Base-by-base conservation (phyloP, 139 green algal species). In the Coelastrella sp. region DNA sequence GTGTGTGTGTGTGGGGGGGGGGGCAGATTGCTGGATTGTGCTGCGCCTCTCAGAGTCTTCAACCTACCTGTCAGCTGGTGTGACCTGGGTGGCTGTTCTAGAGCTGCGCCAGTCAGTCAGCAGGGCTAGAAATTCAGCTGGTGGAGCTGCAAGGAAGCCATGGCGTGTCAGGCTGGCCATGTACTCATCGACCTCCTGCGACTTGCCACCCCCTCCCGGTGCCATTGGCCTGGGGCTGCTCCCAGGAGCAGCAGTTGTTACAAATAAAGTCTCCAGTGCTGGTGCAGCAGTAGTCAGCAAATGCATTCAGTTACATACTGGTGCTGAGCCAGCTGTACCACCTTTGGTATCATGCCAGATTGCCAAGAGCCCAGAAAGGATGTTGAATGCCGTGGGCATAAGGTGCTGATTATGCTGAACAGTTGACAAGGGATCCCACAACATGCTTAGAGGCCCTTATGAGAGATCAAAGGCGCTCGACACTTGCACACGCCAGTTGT, bases 21-120 rank as follows among this genome's bases (percentile, higher is more conserved):
- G n/a, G 35, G 35, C 35, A 49, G 35, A 49, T 49, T 49, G 3
- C 35, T 49, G 35, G 35, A 49, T 49, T 49, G 35, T 3, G 35
- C 35, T 49, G 35, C 3, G 35, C 35, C 35, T 49, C 35, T 49
- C 35, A 49, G 35, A 49, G 35, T 49, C 35, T 70, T 70, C 14
- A 11, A 58, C 74, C 9, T 17, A 80, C 74, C 74, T 80, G 15
- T 80, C 74, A 80, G 6, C 10, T n/a, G 74, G 66, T 22, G 66
- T 49, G 17, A 22, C 8, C 35, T 56, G 27, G 6, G 66, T 65
- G 8, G 65, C 66, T 10, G 65, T 25, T 11, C 66, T 72, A 7
- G 83, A 10, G 66, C 83, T 88, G 57, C 66, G 60, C 83, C 83
- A 88, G 83, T 88, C 81, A 75, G 60, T 87, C 60, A 87, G 10